phyloP scores from a whole-genome alignment of 2,329 filamentous ascomycete species.

The Penicillium freii region DNA sequence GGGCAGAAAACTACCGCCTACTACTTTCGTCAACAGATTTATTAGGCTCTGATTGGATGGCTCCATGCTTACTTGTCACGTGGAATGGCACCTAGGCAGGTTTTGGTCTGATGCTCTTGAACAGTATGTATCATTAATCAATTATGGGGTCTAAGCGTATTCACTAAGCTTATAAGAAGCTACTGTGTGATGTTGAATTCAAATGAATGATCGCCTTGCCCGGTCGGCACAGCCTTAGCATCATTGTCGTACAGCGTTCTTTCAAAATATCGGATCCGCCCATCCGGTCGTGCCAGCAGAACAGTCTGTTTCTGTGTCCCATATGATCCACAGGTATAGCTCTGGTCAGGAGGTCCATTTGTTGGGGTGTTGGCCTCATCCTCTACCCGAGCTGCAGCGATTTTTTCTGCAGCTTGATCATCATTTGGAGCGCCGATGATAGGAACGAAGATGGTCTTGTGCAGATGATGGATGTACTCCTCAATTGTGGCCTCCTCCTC shows the following conservation, averaged over 20 bases:
- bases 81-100: background rate
- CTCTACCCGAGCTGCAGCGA: constrained; percentile 35
- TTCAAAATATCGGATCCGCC: constrained; percentile 61
- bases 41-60: background rate
- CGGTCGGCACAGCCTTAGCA: constrained; percentile 47
- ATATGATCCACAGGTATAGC: constrained; percentile 53
- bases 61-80: background rate
- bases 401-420: constrained; percentile 32
- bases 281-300: constrained; percentile 55
- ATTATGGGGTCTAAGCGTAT: background rate
- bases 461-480: constrained; percentile 55
- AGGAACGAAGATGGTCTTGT: constrained; percentile 62
- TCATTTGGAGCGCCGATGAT: constrained; percentile 51
- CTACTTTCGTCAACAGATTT: rapidly evolving
- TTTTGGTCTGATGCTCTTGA: background rate
- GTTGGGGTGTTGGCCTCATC: constrained; percentile 14
- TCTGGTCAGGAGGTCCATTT: constrained; percentile 27
- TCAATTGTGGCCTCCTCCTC: constrained; percentile 51
- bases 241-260: constrained; percentile 58
- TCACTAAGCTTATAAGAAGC: background rate
- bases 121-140: background rate
- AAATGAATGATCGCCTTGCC: constrained; percentile 48
- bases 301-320: constrained; percentile 66
- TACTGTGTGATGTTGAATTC: constrained; percentile 31
- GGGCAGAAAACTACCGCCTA: constrained; percentile 8